Conservation (phyloP, 805 yeast species). For the Starmera pachycereana region DNA sequence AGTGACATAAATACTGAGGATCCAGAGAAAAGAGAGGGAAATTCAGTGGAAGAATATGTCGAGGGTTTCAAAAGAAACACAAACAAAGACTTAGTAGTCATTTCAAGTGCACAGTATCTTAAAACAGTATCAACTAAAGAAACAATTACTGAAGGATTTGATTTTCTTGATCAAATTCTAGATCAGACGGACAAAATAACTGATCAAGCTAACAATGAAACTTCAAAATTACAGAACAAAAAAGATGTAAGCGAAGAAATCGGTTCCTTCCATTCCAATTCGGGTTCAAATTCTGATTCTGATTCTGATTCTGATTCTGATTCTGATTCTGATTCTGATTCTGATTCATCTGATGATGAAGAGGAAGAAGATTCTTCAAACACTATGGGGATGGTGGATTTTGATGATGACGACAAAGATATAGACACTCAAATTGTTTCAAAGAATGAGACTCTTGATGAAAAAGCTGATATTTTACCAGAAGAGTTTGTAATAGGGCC, state of each 20-base stretch:
- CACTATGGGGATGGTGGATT: constrained; percentile 12
- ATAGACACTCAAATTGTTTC: constrained; percentile 54
- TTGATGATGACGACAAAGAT: constrained; percentile 9
- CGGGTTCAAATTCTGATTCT: background rate
- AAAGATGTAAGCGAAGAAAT: background rate
- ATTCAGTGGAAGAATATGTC: too few relatives aligned
- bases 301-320: background rate
- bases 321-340: constrained; percentile 12
- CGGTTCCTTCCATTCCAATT: too few relatives aligned
- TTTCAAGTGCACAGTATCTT: too few relatives aligned
- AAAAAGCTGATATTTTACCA: constrained; percentile 57
- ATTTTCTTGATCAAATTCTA: background rate
- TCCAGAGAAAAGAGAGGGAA: too few relatives aligned
- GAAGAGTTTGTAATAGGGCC: constrained; percentile 48
- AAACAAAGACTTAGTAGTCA: too few relatives aligned
- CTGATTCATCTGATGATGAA: constrained; percentile 7
- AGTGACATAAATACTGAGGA: too few relatives aligned
- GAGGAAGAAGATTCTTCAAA: constrained; percentile 13
- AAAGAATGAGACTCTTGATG: constrained; percentile 66
- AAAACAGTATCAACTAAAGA: background rate
- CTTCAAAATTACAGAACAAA: background rate
- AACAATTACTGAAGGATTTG: background rate
- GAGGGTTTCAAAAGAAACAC: too few relatives aligned
- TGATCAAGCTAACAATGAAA: too few relatives aligned
- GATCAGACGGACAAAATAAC: background rate